phyloP scores from a whole-genome alignment of 352 stramenopile species.

The Phytophthora agathidicida region DNA sequence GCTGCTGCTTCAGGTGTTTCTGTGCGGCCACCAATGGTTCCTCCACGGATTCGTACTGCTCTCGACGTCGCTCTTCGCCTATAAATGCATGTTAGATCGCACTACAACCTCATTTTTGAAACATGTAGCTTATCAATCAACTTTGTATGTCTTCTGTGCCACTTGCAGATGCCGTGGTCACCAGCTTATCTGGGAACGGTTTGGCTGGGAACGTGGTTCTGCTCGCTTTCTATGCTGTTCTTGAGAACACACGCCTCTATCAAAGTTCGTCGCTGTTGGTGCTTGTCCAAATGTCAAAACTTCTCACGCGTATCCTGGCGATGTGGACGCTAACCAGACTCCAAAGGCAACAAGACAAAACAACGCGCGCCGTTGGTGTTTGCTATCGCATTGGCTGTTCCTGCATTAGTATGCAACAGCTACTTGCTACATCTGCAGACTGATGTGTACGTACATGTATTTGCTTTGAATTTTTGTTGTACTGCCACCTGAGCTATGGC shows the following conservation, averaged over 20 bases:
- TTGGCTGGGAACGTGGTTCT: constrained; percentile 70
- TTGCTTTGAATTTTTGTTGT: background rate
- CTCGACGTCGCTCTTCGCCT: constrained; percentile 62
- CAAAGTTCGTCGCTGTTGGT: constrained; percentile 44
- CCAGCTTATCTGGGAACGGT: constrained; percentile 51
- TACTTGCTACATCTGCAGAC: constrained; percentile 83
- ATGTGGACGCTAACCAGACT: constrained; percentile 35
- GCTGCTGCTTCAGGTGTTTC: constrained; percentile 68
- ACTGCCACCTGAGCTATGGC: constrained; percentile 3
- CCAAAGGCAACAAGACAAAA: constrained; percentile 85
- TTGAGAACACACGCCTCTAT: constrained; percentile 71
- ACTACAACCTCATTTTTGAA: no score
- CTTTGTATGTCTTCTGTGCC: constrained; percentile 8
- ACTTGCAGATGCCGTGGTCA: constrained; percentile 49
- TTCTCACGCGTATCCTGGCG: background rate
- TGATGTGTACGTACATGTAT: constrained; percentile 56
- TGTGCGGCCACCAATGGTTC: constrained; percentile 75
- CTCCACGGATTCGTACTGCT: constrained; percentile 62
- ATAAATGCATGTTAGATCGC: constrained; percentile 72
- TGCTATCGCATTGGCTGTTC: constrained; percentile 55
- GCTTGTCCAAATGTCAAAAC: background rate
- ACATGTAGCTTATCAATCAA: no score
- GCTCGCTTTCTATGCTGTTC: constrained; percentile 59
- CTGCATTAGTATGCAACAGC: constrained; percentile 67
- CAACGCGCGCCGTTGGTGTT: constrained; percentile 64